Conservation (phyloP, 768 basidiomycete genomes). For the Boletus rubropictus region DNA sequence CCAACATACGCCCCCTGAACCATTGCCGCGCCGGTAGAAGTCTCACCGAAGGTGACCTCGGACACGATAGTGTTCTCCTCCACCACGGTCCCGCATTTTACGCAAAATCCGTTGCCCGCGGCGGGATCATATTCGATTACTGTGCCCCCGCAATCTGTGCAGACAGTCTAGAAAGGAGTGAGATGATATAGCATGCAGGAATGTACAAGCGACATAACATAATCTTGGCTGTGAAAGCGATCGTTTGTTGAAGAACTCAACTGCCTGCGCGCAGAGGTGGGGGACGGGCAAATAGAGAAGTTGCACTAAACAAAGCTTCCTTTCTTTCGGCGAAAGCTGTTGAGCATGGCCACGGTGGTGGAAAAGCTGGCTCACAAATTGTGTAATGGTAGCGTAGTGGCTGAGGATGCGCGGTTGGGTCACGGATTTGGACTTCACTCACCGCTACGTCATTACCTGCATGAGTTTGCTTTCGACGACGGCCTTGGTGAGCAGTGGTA, state of each 20-base stretch:
- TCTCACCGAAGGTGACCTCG: constrained; percentile 95
- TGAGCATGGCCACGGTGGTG: not conserved
- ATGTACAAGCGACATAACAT: constrained; percentile 12
- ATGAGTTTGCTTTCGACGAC: constrained; percentile 85
- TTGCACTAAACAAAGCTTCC: not conserved
- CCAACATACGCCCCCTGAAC: constrained; percentile 92
- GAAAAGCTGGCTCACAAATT: not conserved
- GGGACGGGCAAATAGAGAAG: not conserved
- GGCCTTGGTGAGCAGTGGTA: constrained; percentile 64
- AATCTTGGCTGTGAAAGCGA: not conserved
- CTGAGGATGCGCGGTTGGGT: not conserved
- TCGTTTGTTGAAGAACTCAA: not conserved
- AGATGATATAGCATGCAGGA: not conserved
- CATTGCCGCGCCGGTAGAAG: constrained; percentile 85
- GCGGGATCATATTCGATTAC: constrained; percentile 83
- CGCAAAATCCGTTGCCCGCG: constrained; percentile 81
- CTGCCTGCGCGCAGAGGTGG: not conserved
- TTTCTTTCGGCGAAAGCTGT: too few relatives aligned
- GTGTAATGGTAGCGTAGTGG: not conserved
- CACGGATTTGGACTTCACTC: not conserved
- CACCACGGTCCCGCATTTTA: constrained; percentile 81
- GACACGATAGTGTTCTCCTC: constrained; percentile 93
- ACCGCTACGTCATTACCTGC: constrained; percentile 32
- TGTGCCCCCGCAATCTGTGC: constrained; percentile 74
- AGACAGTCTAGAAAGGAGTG: constrained; percentile 43